Evolutionary conservation across 306 rosid species (phyloP).

Genomic region (Vigna trinervia): DNA sequence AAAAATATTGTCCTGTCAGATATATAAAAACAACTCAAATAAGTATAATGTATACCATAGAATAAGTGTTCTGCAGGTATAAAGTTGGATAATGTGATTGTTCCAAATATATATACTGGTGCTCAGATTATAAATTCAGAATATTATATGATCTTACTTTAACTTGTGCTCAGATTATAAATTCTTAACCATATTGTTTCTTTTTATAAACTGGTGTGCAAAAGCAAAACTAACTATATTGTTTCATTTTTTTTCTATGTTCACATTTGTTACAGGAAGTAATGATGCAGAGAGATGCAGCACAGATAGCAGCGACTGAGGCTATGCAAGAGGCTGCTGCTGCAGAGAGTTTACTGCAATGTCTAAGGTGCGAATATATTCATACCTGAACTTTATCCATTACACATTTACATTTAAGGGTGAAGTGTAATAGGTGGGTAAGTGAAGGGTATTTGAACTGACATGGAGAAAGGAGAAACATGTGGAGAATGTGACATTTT

Average conservation of each 20-base stretch:
- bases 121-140: conserved; percentile 22
- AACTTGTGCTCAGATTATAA: conserved; percentile 33
- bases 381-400: conserved; percentile 8
- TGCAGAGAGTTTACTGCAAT: conserved; percentile 81
- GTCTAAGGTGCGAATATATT: conserved; percentile 72
- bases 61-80: conserved; percentile 18
- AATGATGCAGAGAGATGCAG: conserved; percentile 89
- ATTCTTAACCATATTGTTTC: conserved; percentile 17
- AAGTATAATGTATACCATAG: neutral
- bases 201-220: no score
- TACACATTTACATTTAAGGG: neutral
- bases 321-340: conserved; percentile 97
- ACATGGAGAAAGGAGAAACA: conserved; percentile 9
- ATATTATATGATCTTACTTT: conserved; percentile 20
- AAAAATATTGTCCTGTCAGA: neutral
- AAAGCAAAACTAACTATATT: no score
- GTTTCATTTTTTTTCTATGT: conserved; percentile 34
- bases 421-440: conserved; percentile 5
- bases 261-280: conserved; percentile 69
- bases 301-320: conserved; percentile 86
- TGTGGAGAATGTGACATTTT: conserved; percentile 15
- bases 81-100: conserved; percentile 25
- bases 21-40: conserved; percentile 7
- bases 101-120: conserved; percentile 20
- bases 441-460: conserved; percentile 3